Percentiles rank a stretch among this genome's conserved stretches.
phyloP scores from a whole-genome alignment of 768 basidiomycete genomes.

The Rhizopogon vesiculosus region DNA sequence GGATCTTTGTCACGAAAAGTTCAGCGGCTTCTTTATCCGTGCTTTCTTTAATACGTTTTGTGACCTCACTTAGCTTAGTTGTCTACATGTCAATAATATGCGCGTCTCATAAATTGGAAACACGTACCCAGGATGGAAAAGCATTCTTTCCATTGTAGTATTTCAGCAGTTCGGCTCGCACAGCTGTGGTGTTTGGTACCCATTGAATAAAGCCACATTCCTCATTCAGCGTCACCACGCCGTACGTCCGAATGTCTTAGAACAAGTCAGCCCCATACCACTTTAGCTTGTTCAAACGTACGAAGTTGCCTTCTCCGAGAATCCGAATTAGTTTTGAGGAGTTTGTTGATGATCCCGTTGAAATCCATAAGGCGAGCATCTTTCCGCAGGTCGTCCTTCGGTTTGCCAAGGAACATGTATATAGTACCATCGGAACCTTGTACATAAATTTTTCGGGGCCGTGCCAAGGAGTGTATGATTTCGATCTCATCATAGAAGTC shows the following conservation, averaged over 20 bases:
- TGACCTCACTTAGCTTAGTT: conserved; percentile 39
- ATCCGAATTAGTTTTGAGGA: conserved; percentile 90
- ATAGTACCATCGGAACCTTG: conserved; percentile 74
- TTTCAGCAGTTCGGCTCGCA: conserved; percentile 71
- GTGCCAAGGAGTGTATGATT: conserved; percentile 88
- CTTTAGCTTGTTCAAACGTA: conserved; percentile 34
- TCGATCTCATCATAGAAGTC: conserved; percentile 81
- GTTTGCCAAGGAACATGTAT: conserved; percentile 94
- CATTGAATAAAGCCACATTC: conserved; percentile 98
- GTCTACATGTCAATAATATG: conserved; percentile 26
- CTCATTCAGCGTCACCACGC: conserved; percentile 97
- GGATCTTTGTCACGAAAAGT: conserved; percentile 48
- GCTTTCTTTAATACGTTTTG: conserved; percentile 46
- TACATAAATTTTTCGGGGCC: conserved; percentile 87
- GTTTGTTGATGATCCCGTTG: conserved; percentile 94
- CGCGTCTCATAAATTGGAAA: not conserved
- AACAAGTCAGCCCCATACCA: not conserved
- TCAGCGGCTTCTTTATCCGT: conserved; percentile 46
- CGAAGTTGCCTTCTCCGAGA: conserved; percentile 87
- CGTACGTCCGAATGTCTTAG: conserved; percentile 87
- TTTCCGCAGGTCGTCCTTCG: conserved; percentile 95
- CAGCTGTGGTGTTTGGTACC: conserved; percentile 88
- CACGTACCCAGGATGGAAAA: conserved; percentile 45
- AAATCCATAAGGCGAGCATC: conserved; percentile 98
- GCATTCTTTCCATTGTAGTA: conserved; percentile 50